Conservation (phyloP, 345 rosid genomes). For the Excoecaria agallocha region DNA sequence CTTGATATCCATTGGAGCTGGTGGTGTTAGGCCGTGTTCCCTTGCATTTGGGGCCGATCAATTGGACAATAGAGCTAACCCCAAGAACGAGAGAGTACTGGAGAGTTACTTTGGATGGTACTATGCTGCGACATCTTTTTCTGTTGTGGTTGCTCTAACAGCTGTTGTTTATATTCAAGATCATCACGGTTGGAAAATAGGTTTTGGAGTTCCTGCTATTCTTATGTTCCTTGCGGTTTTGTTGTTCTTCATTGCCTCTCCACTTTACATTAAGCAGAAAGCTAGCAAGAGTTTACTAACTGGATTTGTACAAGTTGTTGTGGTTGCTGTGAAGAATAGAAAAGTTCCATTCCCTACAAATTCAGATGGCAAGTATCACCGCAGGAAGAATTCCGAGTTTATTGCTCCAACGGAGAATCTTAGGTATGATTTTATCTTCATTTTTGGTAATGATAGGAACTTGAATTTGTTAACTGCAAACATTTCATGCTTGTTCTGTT, state of each 20-base stretch:
- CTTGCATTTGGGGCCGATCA: conserved; percentile 80
- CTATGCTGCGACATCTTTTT: conserved; percentile 34
- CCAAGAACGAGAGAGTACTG: conserved; percentile 42
- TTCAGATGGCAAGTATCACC: conserved; percentile 43
- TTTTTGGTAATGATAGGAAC: not conserved
- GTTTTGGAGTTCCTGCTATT: conserved; percentile 48
- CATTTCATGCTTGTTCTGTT: conserved; percentile 17
- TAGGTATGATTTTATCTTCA: conserved; percentile 1
- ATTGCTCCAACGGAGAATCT: conserved; percentile 40
- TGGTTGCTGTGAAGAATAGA: conserved; percentile 39
- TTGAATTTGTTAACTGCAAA: not conserved
- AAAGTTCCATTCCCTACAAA: conserved; percentile 40
- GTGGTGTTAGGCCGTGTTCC: conserved; percentile 74
- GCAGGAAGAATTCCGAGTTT: conserved; percentile 42
- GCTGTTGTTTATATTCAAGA: conserved; percentile 54
- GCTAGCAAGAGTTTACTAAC: conserved; percentile 36
- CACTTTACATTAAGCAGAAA: conserved; percentile 38
- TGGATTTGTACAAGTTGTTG: conserved; percentile 48
- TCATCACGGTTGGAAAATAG: conserved; percentile 49
- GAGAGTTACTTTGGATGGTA: conserved; percentile 55
- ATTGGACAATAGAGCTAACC: conserved; percentile 53
- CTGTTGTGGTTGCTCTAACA: conserved; percentile 39
- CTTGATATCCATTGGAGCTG: conserved; percentile 63
- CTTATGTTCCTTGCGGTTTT: conserved; percentile 42
- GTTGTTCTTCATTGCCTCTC: conserved; percentile 47